These are phyloP conservation scores for Ceratopteris richardii DNA, from an alignment of 75 land plant genomes.

Conservation along the genomic window DNA sequence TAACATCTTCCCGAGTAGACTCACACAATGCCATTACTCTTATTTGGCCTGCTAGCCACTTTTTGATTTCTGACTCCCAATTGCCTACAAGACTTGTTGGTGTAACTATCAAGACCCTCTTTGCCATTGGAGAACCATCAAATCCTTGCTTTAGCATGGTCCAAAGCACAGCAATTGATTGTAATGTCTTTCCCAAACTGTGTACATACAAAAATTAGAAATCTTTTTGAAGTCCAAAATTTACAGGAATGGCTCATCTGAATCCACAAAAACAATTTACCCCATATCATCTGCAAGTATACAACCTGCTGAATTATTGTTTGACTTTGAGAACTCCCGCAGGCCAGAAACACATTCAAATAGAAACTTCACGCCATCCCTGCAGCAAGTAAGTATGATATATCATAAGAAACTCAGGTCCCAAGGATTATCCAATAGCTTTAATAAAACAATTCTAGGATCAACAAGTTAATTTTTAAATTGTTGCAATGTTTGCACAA, in stretches of 20 bases:
- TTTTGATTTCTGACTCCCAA: conserved; percentile 94
- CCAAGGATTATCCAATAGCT: no score
- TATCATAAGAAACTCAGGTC: no score
- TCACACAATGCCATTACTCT: conserved; percentile 80
- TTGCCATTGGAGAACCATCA: conserved; percentile 93
- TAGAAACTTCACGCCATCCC: conserved; percentile 99
- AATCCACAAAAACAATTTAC: conserved; percentile 16
- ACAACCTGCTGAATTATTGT: conserved; percentile 54
- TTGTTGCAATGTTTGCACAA: no score
- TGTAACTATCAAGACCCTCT: conserved; percentile 77
- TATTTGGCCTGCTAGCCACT: conserved; percentile 78
- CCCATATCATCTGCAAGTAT: conserved; percentile 99
- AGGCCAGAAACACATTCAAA: conserved; percentile 96
- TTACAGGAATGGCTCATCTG: no score
- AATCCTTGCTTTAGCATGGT: conserved; percentile 90
- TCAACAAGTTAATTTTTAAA: no score
- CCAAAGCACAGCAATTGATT: conserved; percentile 85
- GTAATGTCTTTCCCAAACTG: conserved; percentile 95
- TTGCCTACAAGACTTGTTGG: conserved; percentile 98
- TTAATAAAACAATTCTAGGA: no score
- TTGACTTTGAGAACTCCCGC: conserved; percentile 35
- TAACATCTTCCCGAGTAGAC: conserved; percentile 76
- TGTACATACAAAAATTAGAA: not conserved
- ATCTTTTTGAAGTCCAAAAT: no score
- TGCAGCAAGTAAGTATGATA: conserved; percentile 19